These are phyloP conservation scores for Ceratobasidium sp. DNA, from an alignment of 1,284 basidiomycete species.

Conservation along the genomic window DNA sequence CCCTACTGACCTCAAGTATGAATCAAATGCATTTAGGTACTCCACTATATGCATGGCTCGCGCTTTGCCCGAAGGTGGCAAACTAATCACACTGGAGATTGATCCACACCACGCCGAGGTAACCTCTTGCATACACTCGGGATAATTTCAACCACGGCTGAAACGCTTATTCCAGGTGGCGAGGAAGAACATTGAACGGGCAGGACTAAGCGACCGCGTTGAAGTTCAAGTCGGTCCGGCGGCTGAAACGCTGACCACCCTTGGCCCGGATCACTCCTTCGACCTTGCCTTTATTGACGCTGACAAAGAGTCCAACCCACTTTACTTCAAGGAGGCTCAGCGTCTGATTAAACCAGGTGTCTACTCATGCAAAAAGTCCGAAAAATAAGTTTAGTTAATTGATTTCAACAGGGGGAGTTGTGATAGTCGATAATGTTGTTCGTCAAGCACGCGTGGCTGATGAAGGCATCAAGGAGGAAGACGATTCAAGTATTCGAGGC, in stretches of 20 bases:
- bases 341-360: constrained; percentile 59
- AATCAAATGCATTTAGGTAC: constrained; percentile 52
- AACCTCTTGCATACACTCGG: constrained; percentile 36
- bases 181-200: constrained; percentile 57
- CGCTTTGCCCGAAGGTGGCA: constrained; percentile 61
- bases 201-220: constrained; percentile 57
- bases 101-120: constrained; percentile 59
- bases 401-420: constrained; percentile 46
- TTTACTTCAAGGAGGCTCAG: constrained; percentile 63
- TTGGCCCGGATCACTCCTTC: constrained; percentile 56
- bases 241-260: constrained; percentile 53
- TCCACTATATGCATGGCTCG: constrained; percentile 66
- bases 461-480: constrained; percentile 43
- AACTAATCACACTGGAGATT: constrained; percentile 60
- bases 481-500: constrained; percentile 54
- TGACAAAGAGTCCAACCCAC: constrained; percentile 57
- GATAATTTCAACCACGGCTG: neutral
- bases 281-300: constrained; percentile 70
- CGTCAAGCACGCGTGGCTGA: constrained; percentile 58
- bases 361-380: constrained; percentile 60
- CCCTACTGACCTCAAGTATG: neutral
- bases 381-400: neutral
- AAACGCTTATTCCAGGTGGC: constrained; percentile 54
- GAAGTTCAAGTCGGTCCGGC: constrained; percentile 61
- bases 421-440: constrained; percentile 67